Conservation (phyloP, 306 rosid genomes). For the Carpinus fangiana region DNA sequence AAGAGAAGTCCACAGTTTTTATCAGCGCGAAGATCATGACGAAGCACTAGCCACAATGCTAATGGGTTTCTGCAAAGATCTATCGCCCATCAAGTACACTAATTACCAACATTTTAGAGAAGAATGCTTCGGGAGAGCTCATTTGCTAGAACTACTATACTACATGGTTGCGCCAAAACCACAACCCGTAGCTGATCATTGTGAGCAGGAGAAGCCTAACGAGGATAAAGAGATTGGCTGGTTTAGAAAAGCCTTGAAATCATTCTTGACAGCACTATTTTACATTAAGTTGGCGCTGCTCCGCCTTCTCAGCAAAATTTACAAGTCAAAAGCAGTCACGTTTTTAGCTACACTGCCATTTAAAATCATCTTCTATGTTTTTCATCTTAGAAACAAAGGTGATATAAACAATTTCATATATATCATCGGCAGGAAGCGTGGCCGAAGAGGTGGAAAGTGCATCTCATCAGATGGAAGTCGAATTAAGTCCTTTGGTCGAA, state of each 20-base stretch:
- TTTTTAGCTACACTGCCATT: background rate
- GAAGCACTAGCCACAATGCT: background rate
- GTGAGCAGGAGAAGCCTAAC: background rate
- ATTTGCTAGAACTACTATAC: slow-evolving; percentile 20
- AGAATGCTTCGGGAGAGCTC: background rate
- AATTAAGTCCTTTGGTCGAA: background rate
- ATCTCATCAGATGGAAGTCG: background rate
- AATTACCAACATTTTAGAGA: background rate
- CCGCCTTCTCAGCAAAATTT: background rate
- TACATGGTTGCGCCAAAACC: background rate
- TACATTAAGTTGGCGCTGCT: background rate
- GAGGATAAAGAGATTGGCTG: background rate
- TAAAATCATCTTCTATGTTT: background rate
- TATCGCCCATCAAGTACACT: background rate
- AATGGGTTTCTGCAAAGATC: background rate
- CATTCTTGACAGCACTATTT: background rate
- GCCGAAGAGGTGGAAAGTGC: background rate
- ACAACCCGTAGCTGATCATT: background rate
- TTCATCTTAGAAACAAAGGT: background rate
- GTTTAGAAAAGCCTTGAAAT: background rate
- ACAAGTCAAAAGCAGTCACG: background rate
- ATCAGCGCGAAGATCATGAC: background rate
- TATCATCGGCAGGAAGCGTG: background rate
- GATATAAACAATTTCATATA: background rate
- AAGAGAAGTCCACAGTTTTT: background rate